Conservation (phyloP, 495 filamentous ascomycete genomes). For the Penicillium parvum region DNA sequence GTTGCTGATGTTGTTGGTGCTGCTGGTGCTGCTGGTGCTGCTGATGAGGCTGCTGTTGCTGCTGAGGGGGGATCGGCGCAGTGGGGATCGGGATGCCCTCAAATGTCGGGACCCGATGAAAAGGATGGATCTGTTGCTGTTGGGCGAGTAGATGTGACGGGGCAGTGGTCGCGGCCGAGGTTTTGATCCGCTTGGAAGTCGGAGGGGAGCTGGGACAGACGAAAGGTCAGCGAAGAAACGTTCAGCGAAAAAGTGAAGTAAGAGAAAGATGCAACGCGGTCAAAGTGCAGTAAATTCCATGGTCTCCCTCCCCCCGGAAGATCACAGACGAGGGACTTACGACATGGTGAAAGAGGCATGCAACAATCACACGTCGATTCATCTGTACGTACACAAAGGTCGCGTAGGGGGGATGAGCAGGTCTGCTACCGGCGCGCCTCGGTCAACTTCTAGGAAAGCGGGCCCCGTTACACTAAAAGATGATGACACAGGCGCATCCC, state of each 20-base stretch:
- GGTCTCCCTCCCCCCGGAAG: constrained; percentile 28
- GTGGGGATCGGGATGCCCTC: constrained; percentile 41
- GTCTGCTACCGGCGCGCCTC: constrained; percentile 37
- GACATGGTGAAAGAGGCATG: constrained; percentile 45
- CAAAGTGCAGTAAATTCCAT: constrained; percentile 10
- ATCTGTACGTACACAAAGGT: constrained; percentile 42
- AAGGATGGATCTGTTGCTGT: constrained; percentile 44
- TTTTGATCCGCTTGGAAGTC: constrained; percentile 44
- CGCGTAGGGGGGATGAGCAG: constrained; percentile 40
- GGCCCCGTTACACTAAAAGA: constrained; percentile 41
- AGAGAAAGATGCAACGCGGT: constrained; percentile 11
- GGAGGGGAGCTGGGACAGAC: constrained; percentile 33
- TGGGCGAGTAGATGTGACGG: constrained; percentile 40
- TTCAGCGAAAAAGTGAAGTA: constrained; percentile 4
- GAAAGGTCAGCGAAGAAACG: background rate
- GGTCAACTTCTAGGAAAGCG: constrained; percentile 33
- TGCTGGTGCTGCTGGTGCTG: constrained; percentile 27
- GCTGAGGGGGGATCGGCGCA: constrained; percentile 32
- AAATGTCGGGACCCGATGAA: constrained; percentile 34
- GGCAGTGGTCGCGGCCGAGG: constrained; percentile 33
- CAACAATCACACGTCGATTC: constrained; percentile 40
- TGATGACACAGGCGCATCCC: constrained; percentile 46
- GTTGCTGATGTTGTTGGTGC: constrained; percentile 12
- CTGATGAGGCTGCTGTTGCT: constrained; percentile 29
- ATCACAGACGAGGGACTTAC: constrained; percentile 45